Conservation (phyloP, 306 rosid genomes). For the Cicer judaicum region DNA sequence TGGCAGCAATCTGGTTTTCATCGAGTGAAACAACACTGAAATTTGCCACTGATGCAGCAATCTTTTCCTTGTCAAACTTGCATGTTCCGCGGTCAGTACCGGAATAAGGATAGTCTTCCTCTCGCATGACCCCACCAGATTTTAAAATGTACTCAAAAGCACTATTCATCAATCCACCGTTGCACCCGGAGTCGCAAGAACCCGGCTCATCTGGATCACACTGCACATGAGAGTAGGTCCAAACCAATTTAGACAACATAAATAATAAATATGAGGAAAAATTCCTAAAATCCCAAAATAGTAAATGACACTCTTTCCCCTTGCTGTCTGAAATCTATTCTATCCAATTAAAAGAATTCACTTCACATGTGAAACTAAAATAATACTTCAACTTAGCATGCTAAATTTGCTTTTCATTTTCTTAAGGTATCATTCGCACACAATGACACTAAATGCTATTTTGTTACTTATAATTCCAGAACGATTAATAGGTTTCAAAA, state of each 20-base stretch:
- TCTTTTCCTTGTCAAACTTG: slow-evolving; percentile 78
- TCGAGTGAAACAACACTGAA: slow-evolving; percentile 87
- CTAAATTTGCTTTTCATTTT: neutral
- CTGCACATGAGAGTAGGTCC: slow-evolving; percentile 49
- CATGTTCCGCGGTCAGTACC: slow-evolving; percentile 71
- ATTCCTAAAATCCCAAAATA: neutral
- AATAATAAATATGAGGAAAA: neutral
- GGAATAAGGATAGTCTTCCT: slow-evolving; percentile 90
- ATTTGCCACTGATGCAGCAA: slow-evolving; percentile 87
- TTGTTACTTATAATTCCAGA: neutral
- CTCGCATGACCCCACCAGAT: slow-evolving; percentile 92
- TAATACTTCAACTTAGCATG: neutral
- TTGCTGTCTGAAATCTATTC: neutral
- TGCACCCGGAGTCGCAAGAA: slow-evolving; percentile 96
- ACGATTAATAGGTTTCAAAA: neutral
- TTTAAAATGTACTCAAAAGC: slow-evolving; percentile 91
- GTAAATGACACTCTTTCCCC: neutral
- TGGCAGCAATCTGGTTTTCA: slow-evolving; percentile 91
- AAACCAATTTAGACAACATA: slow-evolving; percentile 8
- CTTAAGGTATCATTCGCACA: too few species aligned
- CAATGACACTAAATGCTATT: neutral
- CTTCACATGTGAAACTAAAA: slow-evolving; percentile 1
- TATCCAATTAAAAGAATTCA: neutral
- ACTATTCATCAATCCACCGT: slow-evolving; percentile 94
- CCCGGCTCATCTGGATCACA: slow-evolving; percentile 87